Evolutionary conservation across 257 asterid genomes (phyloP).

Genomic region (Nicotiana undulata): DNA sequence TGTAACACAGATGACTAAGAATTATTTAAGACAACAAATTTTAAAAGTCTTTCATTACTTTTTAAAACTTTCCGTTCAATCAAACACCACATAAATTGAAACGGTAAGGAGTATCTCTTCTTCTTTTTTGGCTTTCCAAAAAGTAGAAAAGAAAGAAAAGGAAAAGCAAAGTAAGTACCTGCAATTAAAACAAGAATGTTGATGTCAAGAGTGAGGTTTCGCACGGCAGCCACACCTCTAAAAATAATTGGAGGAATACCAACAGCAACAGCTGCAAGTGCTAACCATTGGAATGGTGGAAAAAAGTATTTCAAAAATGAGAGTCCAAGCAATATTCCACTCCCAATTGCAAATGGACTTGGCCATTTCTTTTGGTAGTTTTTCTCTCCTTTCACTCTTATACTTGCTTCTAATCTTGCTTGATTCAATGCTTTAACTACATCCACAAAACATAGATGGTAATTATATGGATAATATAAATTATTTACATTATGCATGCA

Average conservation of each 20-base stretch:
- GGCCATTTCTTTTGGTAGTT: slow-evolving; percentile 61
- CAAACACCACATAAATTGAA: too few relatives aligned
- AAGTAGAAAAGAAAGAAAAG: background rate
- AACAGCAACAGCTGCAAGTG: slow-evolving; percentile 49
- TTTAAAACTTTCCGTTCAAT: too few relatives aligned
- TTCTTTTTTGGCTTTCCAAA: background rate
- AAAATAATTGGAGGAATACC: slow-evolving; percentile 55
- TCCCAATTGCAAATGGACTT: slow-evolving; percentile 48
- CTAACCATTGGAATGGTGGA: slow-evolving; percentile 62
- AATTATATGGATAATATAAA: background rate
- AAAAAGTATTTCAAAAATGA: slow-evolving; percentile 42
- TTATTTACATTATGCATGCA: background rate
- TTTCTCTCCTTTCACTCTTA: slow-evolving; percentile 33
- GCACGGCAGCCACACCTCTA: slow-evolving; percentile 40
- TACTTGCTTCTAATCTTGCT: slow-evolving; percentile 68
- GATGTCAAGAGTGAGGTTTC: slow-evolving; percentile 44
- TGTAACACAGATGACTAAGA: too few relatives aligned
- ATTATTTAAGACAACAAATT: too few relatives aligned
- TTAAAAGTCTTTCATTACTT: too few relatives aligned
- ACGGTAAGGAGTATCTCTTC: too few relatives aligned
- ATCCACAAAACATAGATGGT: background rate
- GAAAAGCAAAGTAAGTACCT: slow-evolving; percentile 30
- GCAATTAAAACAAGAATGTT: slow-evolving; percentile 73
- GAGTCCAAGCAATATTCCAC: slow-evolving; percentile 48
- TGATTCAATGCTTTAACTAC: slow-evolving; percentile 69